These are phyloP conservation scores for Madurella fahalii DNA, from an alignment of 2,329 filamentous ascomycete species.

Conservation along the genomic window DNA sequence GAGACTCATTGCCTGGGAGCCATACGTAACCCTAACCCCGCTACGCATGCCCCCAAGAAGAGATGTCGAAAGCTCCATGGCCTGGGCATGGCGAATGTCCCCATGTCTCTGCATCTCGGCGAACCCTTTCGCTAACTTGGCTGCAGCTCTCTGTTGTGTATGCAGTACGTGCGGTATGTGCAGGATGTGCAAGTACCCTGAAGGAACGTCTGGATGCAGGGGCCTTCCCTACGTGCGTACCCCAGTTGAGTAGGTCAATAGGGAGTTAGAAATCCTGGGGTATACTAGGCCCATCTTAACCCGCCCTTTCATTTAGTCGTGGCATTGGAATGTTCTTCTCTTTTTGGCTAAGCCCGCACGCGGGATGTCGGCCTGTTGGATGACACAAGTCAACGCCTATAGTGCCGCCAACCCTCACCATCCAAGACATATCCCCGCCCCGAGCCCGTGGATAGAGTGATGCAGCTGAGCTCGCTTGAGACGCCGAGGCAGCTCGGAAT, in stretches of 20 bases:
- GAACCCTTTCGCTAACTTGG: no score
- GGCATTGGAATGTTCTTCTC: not conserved
- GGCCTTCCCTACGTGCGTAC: not conserved
- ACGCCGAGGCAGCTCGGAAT: not conserved
- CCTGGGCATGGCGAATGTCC: no score
- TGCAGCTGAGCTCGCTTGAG: not conserved
- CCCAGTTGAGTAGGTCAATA: not conserved
- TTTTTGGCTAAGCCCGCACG: not conserved
- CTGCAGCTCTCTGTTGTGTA: no score
- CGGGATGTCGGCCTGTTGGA: not conserved
- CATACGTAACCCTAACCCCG: not conserved
- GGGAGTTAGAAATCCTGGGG: not conserved
- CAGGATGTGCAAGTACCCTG: no score
- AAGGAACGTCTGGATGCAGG: not conserved
- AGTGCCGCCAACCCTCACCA: not conserved
- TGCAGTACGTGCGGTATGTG: no score
- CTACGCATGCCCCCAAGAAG: not conserved
- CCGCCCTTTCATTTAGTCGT: not conserved
- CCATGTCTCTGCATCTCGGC: no score
- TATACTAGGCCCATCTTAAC: not conserved
- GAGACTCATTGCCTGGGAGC: not conserved
- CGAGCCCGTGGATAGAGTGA: constrained; percentile 8
- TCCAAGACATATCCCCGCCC: not conserved
- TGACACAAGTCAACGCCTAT: not conserved
- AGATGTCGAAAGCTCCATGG: no score